Evolutionary conservation across 2,329 filamentous ascomycete genomes (phyloP).

Genomic region (Beauveria sp.): DNA sequence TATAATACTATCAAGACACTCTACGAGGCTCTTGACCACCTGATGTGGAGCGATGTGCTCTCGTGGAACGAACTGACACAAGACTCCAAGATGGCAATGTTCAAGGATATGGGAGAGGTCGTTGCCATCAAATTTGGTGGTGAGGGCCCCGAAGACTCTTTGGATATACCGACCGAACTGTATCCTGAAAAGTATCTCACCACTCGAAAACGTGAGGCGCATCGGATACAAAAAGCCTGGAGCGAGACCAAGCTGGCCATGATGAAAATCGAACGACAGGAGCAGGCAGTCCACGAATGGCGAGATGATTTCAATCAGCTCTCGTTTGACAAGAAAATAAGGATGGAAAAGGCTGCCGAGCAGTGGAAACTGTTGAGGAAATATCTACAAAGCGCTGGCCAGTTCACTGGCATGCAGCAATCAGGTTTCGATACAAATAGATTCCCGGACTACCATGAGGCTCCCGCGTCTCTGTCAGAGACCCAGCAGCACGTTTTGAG

Average conservation of each 20-base stretch:
- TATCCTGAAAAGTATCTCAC: slow-evolving; percentile 48
- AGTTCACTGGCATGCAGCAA: slow-evolving; percentile 29
- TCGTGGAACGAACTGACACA: slow-evolving; percentile 27
- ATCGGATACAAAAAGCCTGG: slow-evolving; percentile 34
- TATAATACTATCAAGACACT: slow-evolving; percentile 11
- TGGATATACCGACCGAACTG: slow-evolving; percentile 44
- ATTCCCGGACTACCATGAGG: slow-evolving; percentile 31
- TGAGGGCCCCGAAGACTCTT: slow-evolving; percentile 32
- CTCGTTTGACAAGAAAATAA: slow-evolving; percentile 22
- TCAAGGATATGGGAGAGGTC: slow-evolving; percentile 42
- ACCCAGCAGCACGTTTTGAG: slow-evolving; percentile 23
- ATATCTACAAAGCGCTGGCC: slow-evolving; percentile 29
- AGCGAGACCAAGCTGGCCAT: slow-evolving; percentile 24
- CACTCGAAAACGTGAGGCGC: slow-evolving; percentile 36
- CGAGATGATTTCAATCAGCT: slow-evolving; percentile 20
- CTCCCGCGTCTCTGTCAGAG: slow-evolving; percentile 28
- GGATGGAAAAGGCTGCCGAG: slow-evolving; percentile 22
- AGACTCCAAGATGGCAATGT: slow-evolving; percentile 33
- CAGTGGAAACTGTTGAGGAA: slow-evolving; percentile 26
- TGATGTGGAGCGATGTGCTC: slow-evolving; percentile 40
- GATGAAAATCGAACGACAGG: slow-evolving; percentile 18
- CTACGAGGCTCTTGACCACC: slow-evolving; percentile 36
- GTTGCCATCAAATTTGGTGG: slow-evolving; percentile 39
- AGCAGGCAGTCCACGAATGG: slow-evolving; percentile 21
- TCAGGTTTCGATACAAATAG: slow-evolving; percentile 30